phyloP scores from a whole-genome alignment of 805 yeast species.

The Yarrowia deformans region DNA sequence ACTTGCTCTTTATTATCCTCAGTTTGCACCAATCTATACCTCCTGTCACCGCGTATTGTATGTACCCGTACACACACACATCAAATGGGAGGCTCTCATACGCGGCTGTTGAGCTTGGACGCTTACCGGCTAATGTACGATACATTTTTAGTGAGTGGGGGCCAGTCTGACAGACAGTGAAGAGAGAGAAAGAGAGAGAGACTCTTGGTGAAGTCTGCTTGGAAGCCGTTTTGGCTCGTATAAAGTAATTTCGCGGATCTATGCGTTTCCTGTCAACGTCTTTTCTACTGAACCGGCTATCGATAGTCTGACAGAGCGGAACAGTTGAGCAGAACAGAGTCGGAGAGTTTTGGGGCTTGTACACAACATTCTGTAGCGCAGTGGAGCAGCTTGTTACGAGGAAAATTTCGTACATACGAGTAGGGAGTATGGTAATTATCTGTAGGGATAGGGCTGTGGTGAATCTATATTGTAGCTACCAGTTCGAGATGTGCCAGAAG shows the following conservation, averaged over 20 bases:
- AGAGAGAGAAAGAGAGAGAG: background rate
- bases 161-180: background rate
- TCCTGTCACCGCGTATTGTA: background rate
- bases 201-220: background rate
- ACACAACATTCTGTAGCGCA: no score
- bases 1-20: background rate
- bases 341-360: no score
- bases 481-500: no score
- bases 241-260: background rate
- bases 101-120: slow-evolving; percentile 28
- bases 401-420: no score
- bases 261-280: no score
- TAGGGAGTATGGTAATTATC: no score
- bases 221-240: background rate
- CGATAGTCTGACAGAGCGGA: background rate
- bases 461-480: no score
- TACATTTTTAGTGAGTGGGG: slow-evolving; percentile 19
- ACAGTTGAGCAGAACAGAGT: background rate
- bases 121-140: slow-evolving; percentile 3
- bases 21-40: background rate
- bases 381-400: no score
- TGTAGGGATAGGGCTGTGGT: no score
- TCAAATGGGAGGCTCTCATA: slow-evolving; percentile 2
- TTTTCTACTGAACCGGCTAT: background rate
- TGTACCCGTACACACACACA: background rate